A percentile compares a stretch with the other conserved stretches of the same genome.
phyloP scores from a whole-genome alignment of 2,329 filamentous ascomycete genomes.

The Epichloe amarillans region DNA sequence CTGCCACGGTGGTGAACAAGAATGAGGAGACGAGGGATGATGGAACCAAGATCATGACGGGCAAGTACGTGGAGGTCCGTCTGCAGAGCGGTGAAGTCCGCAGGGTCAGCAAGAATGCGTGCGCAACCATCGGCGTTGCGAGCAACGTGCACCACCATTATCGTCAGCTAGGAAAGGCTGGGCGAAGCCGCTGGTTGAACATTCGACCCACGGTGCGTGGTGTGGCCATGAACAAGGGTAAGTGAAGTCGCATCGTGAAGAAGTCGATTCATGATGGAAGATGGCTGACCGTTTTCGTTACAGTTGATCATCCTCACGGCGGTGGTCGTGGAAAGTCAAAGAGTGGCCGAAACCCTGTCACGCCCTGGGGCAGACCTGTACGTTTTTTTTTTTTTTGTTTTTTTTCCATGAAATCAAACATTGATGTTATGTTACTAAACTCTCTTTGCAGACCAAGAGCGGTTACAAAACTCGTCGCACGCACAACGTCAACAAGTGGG shows the following conservation, averaged over 20 bases:
- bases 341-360: conserved; percentile 90
- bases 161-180: conserved; percentile 84
- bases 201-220: conserved; percentile 92
- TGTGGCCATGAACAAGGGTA: conserved; percentile 95
- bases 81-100: conserved; percentile 89
- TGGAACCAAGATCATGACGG: conserved; percentile 47
- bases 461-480: conserved; percentile 86
- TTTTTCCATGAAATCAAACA: too few relatives aligned
- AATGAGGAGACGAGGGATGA: conserved; percentile 58
- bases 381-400: conserved; percentile 24
- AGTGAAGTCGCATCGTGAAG: conserved; percentile 13
- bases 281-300: conserved; percentile 8
- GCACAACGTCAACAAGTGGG: conserved; percentile 81
- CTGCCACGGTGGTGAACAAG: conserved; percentile 78
- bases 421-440: background rate
- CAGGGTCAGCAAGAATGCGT: conserved; percentile 80
- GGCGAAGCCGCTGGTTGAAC: conserved; percentile 83
- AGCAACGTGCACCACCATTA: conserved; percentile 92
- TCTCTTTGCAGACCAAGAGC: conserved; percentile 49
- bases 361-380: conserved; percentile 93
- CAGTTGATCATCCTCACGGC: conserved; percentile 91
- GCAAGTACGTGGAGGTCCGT: conserved; percentile 69
- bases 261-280: background rate
- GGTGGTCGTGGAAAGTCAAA: conserved; percentile 99
- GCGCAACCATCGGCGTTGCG: conserved; percentile 84